These are phyloP conservation scores for Globisporangium sylvaticum DNA, from an alignment of 352 stramenopile genomes.

Conservation along the genomic window DNA sequence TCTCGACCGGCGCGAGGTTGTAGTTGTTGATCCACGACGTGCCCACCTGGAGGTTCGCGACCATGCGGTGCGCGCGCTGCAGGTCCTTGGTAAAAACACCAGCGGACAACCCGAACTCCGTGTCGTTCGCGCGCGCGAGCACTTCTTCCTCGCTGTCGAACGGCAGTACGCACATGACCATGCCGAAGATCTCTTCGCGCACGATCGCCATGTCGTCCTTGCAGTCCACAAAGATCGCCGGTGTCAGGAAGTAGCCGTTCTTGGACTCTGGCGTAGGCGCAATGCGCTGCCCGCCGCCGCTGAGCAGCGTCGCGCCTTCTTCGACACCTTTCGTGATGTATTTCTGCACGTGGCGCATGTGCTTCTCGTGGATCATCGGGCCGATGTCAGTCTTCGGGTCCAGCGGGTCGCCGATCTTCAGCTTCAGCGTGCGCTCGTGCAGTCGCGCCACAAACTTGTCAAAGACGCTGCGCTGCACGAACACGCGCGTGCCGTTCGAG, in stretches of 20 bases:
- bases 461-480: conserved; percentile 82
- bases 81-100: conserved; percentile 87
- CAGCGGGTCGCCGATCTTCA: conserved; percentile 83
- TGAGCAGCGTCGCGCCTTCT: conserved; percentile 59
- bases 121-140: conserved; percentile 73
- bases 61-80: conserved; percentile 67
- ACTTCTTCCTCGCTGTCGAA: conserved; percentile 78
- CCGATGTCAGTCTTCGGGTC: conserved; percentile 80
- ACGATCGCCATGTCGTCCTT: conserved; percentile 88
- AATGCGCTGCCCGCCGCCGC: conserved; percentile 50
- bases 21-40: conserved; percentile 91
- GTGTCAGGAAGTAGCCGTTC: conserved; percentile 87
- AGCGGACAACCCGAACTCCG: conserved; percentile 75
- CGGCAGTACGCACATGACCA: conserved; percentile 77
- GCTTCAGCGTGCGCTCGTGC: conserved; percentile 68
- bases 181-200: conserved; percentile 79
- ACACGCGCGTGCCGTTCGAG: conserved; percentile 87
- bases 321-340: conserved; percentile 59
- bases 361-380: conserved; percentile 80
- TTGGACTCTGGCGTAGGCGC: conserved; percentile 37
- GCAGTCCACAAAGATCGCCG: conserved; percentile 89
- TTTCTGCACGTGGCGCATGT: conserved; percentile 71
- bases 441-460: conserved; percentile 80
- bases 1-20: conserved; percentile 81
- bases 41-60: conserved; percentile 64